Evolutionary conservation across 768 basidiomycete species (phyloP).

Genomic region (Phanerochaete carnosa): DNA sequence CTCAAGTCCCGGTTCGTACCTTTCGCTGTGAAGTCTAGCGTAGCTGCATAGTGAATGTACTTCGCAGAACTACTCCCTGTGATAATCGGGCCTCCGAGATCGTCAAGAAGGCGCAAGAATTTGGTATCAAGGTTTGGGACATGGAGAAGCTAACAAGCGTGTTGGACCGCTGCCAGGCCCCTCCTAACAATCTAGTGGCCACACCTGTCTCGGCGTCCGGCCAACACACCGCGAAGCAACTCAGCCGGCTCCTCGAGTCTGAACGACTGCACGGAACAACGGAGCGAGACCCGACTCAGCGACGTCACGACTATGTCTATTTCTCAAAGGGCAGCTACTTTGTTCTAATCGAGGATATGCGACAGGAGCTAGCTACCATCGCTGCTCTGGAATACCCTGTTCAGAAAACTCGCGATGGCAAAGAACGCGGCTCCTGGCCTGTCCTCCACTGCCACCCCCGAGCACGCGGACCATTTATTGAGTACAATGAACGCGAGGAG

Average conservation of each 20-base stretch:
- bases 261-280: conserved; percentile 82
- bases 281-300: conserved; percentile 90
- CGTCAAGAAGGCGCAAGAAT: conserved; percentile 61
- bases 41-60: not conserved
- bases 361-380: conserved; percentile 79
- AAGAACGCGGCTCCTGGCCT: conserved; percentile 72
- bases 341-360: conserved; percentile 89
- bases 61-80: not conserved
- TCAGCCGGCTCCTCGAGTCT: conserved; percentile 66
- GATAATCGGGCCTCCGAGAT: conserved; percentile 38
- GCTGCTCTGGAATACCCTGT: conserved; percentile 78
- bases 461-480: conserved; percentile 69
- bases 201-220: conserved; percentile 23
- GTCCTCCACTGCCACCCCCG: conserved; percentile 74
- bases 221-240: conserved; percentile 31
- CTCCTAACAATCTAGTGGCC: not conserved
- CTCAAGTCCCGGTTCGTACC: conserved; percentile 50
- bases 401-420: conserved; percentile 47
- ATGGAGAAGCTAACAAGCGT: conserved; percentile 69
- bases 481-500: conserved; percentile 73
- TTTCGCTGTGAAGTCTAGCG: not conserved
- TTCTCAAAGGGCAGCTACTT: conserved; percentile 75
- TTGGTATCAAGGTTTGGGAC: conserved; percentile 87
- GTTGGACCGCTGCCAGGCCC: conserved; percentile 55
- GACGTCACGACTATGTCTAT: conserved; percentile 84